phyloP scores from a whole-genome alignment of 2,329 filamentous ascomycete species.

The Thelonectria rubi region DNA sequence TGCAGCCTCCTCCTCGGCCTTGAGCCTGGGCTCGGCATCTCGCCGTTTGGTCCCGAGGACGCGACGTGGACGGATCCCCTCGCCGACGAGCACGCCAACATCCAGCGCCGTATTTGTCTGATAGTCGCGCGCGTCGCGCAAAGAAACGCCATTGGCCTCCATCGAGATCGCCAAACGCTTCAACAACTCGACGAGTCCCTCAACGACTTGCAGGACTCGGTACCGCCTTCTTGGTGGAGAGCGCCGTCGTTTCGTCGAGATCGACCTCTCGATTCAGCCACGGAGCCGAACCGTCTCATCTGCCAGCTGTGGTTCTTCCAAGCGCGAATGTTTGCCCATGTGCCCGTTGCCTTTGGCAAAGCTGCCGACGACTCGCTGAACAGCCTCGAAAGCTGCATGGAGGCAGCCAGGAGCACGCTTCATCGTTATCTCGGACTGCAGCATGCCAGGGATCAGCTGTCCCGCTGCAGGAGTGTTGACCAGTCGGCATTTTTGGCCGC shows the following conservation, averaged over 20 bases:
- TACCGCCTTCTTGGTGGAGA: conserved; percentile 28
- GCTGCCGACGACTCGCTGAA: background rate
- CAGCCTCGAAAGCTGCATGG: conserved; percentile 23
- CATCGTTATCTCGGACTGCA: conserved; percentile 25
- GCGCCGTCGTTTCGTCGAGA: conserved; percentile 17
- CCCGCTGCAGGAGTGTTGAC: conserved; percentile 24
- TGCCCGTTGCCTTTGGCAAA: conserved; percentile 24
- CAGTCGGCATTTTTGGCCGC: conserved; percentile 24
- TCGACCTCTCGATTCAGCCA: conserved; percentile 19
- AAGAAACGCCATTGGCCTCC: conserved; percentile 20
- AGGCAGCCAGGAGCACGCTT: conserved; percentile 25
- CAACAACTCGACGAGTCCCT: conserved; percentile 16
- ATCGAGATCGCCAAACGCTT: conserved; percentile 8
- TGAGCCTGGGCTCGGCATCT: conserved; percentile 20
- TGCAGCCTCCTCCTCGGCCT: conserved; percentile 28
- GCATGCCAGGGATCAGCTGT: conserved; percentile 18
- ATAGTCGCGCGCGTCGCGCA: conserved; percentile 25
- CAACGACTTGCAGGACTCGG: conserved; percentile 11
- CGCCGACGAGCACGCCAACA: conserved; percentile 18
- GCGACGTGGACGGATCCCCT: conserved; percentile 21
- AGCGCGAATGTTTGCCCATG: conserved; percentile 18
- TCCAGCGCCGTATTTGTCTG: conserved; percentile 23
- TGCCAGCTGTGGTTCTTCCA: conserved; percentile 31
- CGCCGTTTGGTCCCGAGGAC: conserved; percentile 21
- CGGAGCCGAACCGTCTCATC: conserved; percentile 21